Conservation (phyloP, 345 rosid genomes). For the Eucalyptus sp. region DNA sequence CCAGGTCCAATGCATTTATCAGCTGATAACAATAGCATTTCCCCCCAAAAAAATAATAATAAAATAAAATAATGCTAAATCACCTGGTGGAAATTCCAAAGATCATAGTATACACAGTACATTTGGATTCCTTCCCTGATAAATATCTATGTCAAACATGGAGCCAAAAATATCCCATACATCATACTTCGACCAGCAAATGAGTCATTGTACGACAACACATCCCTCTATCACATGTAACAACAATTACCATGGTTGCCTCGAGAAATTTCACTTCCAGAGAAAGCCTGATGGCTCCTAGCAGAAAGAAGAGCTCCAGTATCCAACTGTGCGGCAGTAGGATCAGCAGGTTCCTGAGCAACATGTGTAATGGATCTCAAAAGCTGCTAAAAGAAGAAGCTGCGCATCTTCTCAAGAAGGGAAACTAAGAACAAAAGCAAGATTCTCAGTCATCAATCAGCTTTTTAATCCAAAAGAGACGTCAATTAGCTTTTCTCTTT, state of each 20-base stretch:
- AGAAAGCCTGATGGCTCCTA: background rate
- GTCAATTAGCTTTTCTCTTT: background rate
- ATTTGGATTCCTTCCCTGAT: background rate
- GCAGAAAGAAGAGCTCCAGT: background rate
- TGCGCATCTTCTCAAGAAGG: background rate
- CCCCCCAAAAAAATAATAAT: background rate
- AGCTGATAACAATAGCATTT: background rate
- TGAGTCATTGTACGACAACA: background rate
- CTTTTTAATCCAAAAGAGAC: background rate
- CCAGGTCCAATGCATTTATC: background rate
- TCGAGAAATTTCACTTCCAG: background rate
- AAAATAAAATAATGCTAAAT: background rate
- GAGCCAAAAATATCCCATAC: background rate
- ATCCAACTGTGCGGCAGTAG: background rate
- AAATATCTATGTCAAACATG: background rate
- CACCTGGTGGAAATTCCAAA: background rate
- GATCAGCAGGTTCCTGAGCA: background rate
- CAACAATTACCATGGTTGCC: background rate
- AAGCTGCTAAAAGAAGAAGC: background rate
- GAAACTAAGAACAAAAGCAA: background rate
- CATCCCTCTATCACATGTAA: background rate
- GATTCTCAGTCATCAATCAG: background rate
- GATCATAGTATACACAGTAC: background rate
- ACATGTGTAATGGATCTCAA: background rate
- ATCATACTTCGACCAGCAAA: background rate